Evolutionary conservation across 1,139 yeast genomes (phyloP).

Genomic region (Blastobotrys serpentis): DNA sequence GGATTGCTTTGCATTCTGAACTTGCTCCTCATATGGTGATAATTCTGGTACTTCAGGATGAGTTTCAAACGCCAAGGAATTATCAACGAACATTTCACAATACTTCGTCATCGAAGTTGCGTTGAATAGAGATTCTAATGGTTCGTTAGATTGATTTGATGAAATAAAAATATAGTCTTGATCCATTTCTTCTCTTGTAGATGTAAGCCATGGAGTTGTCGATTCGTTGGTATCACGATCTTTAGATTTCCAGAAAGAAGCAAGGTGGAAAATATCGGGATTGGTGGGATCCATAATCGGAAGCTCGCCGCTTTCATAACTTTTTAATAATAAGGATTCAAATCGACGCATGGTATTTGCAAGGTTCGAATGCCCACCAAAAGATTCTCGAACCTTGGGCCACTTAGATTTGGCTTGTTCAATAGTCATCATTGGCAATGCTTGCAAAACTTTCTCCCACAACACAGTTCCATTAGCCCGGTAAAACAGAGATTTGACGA

Average conservation of each 20-base stretch:
- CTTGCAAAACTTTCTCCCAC: conserved; percentile 54
- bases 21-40: conserved; percentile 6
- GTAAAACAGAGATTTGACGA: conserved; percentile 55
- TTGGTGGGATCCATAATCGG: conserved; percentile 47
- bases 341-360: conserved; percentile 55
- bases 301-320: conserved; percentile 52
- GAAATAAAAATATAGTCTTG: conserved; percentile 35
- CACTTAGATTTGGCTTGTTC: conserved; percentile 53
- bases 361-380: conserved; percentile 56
- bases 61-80: conserved; percentile 23
- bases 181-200: conserved; percentile 36
- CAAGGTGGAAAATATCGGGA: conserved; percentile 49
- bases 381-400: conserved; percentile 56
- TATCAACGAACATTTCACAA: conserved; percentile 27
- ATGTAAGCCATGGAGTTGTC: conserved; percentile 40
- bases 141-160: conserved; percentile 22
- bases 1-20: conserved; percentile 33
- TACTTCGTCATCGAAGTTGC: conserved; percentile 34
- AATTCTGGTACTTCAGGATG: conserved; percentile 12
- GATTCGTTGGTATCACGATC: conserved; percentile 38
- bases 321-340: conserved; percentile 54
- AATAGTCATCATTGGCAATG: conserved; percentile 42
- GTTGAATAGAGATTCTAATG: conserved; percentile 24
- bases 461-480: conserved; percentile 48
- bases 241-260: conserved; percentile 57